Evolutionary conservation across 1,284 basidiomycete genomes (phyloP).

Genomic region (Chondrostereum purpureum): DNA sequence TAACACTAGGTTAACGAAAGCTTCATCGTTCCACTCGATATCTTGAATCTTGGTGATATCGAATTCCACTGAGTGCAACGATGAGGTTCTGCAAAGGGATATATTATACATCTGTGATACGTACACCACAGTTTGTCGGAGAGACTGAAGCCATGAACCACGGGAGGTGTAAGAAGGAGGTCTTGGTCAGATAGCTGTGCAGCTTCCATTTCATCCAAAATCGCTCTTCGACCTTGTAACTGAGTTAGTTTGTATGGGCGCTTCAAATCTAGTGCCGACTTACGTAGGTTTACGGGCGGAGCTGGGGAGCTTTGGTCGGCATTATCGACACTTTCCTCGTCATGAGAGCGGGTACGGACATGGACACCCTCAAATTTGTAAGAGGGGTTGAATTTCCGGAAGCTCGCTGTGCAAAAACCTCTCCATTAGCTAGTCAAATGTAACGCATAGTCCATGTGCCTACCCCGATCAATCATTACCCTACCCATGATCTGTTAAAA

Average conservation of each 20-base stretch:
- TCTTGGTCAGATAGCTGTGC: slow-evolving; percentile 42
- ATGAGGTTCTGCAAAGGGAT: background rate
- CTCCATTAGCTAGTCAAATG: no score
- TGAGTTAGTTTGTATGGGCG: no score
- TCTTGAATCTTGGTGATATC: slow-evolving; percentile 42
- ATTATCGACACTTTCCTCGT: no score
- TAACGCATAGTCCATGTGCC: no score
- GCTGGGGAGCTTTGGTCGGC: no score
- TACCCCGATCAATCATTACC: slow-evolving; percentile 52
- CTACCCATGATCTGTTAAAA: slow-evolving; percentile 32
- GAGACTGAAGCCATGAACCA: slow-evolving; percentile 55
- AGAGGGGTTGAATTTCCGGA: slow-evolving; percentile 42
- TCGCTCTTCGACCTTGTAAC: slow-evolving; percentile 17
- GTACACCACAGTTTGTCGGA: slow-evolving; percentile 53
- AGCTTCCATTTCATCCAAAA: slow-evolving; percentile 16
- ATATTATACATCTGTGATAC: slow-evolving; percentile 17
- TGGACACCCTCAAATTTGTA: slow-evolving; percentile 36
- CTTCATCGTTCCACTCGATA: slow-evolving; percentile 51
- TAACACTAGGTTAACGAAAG: slow-evolving; percentile 52
- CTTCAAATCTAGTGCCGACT: no score
- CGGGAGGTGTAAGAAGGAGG: slow-evolving; percentile 46
- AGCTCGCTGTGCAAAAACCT: slow-evolving; percentile 35
- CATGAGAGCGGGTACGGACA: no score
- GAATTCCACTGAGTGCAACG: slow-evolving; percentile 39
- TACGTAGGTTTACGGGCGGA: background rate